A percentile compares a stretch with the other conserved stretches of the same genome.
These are phyloP conservation scores for Entomophthora muscae DNA, from an alignment of 371 early-diverging fungal genomes.

Conservation along the genomic window DNA sequence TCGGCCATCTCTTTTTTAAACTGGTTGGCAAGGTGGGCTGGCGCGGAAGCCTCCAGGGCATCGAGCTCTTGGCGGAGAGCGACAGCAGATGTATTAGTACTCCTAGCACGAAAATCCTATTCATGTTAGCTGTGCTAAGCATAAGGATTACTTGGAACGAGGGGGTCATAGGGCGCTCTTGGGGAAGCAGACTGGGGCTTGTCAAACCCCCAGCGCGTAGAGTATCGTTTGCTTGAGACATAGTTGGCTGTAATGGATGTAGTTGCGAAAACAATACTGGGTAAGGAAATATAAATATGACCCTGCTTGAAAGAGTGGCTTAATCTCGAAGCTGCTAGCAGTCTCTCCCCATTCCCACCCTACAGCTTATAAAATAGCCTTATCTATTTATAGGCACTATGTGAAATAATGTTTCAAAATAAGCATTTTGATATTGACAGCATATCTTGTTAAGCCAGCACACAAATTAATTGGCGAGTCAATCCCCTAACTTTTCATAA, in stretches of 20 bases:
- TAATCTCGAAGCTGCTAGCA: too few species aligned
- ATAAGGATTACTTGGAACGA: not conserved
- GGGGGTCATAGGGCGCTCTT: not conserved
- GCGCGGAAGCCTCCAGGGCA: not conserved
- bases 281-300: not conserved
- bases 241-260: not conserved
- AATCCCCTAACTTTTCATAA: too few species aligned
- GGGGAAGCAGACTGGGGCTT: not conserved
- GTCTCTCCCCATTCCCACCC: too few species aligned
- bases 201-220: not conserved
- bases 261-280: not conserved
- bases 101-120: constrained; percentile 5
- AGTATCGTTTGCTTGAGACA: not conserved
- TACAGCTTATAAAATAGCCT: not conserved
- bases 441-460: too few species aligned
- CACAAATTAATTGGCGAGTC: too few species aligned
- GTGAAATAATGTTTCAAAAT: too few species aligned
- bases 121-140: not conserved
- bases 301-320: not conserved
- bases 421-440: too few species aligned
- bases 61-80: constrained; percentile 5
- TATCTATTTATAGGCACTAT: not conserved
- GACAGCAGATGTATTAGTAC: not conserved
- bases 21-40: not conserved
- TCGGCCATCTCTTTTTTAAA: constrained; percentile 64